These are phyloP conservation scores for Boletus insuetus DNA, from an alignment of 768 basidiomycete species.

Conservation along the genomic window DNA sequence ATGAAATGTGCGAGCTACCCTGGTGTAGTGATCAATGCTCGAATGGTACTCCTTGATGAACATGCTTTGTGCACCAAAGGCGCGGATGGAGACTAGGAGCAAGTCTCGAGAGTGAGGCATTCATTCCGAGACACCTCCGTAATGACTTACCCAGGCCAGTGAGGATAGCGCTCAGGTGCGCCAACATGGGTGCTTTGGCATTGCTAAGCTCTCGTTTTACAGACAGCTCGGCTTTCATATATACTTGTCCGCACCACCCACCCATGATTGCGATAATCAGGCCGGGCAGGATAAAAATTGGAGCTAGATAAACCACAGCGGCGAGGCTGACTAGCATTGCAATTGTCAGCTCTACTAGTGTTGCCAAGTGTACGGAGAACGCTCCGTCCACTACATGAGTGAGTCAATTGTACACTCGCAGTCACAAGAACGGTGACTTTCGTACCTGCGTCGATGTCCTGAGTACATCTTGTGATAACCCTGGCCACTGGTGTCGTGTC, in stretches of 20 bases:
- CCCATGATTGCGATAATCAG: constrained; percentile 28
- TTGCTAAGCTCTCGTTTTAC: constrained; percentile 32
- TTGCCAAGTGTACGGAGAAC: not conserved
- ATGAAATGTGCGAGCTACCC: constrained; percentile 28
- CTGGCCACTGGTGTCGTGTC: constrained; percentile 37
- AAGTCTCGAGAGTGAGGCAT: not conserved
- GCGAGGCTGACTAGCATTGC: constrained; percentile 2
- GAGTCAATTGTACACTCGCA: not conserved
- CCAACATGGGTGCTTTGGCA: constrained; percentile 19
- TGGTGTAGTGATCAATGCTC: constrained; percentile 36
- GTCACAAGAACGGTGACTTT: not conserved
- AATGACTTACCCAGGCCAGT: constrained; percentile 15
- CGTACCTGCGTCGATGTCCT: constrained; percentile 47
- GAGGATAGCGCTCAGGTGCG: constrained; percentile 11
- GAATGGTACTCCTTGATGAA: constrained; percentile 29
- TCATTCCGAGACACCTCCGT: not conserved
- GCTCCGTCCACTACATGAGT: constrained; percentile 8
- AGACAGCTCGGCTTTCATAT: constrained; percentile 41
- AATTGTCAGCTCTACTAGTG: constrained; percentile 1
- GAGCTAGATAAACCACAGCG: constrained; percentile 4
- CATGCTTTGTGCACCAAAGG: constrained; percentile 35
- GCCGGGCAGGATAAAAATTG: constrained; percentile 25
- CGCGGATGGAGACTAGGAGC: constrained; percentile 36
- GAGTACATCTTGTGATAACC: constrained; percentile 34
- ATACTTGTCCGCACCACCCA: constrained; percentile 35